Conservation (phyloP, 768 basidiomycete genomes). For the Pisolithus tinctorius region DNA sequence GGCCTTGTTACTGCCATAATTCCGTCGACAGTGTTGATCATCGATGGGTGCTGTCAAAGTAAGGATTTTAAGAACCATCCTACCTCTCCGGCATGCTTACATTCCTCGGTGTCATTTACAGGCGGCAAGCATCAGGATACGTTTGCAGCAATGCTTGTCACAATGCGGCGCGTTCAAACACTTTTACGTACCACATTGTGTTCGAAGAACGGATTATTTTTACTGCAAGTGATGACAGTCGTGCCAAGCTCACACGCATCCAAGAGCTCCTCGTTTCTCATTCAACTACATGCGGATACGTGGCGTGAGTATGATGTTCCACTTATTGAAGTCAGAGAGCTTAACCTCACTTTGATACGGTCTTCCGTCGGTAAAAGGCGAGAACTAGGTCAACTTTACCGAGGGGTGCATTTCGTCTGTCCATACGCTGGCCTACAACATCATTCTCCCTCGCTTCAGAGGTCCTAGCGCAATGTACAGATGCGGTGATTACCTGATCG, state of each 20-base stretch:
- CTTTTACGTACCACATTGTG: too few species aligned
- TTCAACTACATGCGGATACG: slow-evolving; percentile 80
- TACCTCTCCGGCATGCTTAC: slow-evolving; percentile 1
- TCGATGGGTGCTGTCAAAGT: slow-evolving; percentile 15
- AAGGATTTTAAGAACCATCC: background rate
- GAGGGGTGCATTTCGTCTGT: slow-evolving; percentile 71
- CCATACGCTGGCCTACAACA: slow-evolving; percentile 46
- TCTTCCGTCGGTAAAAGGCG: slow-evolving; percentile 82
- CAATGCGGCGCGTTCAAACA: slow-evolving; percentile 14
- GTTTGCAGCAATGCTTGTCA: slow-evolving; percentile 51
- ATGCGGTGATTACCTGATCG: slow-evolving; percentile 21
- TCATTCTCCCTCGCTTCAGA: slow-evolving; percentile 21
- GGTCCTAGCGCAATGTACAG: slow-evolving; percentile 68
- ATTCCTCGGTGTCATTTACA: slow-evolving; percentile 45
- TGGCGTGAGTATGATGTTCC: slow-evolving; percentile 41
- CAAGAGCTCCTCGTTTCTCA: slow-evolving; percentile 82
- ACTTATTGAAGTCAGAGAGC: background rate
- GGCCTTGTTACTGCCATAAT: slow-evolving; percentile 41
- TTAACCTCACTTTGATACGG: slow-evolving; percentile 28
- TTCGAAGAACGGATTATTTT: slow-evolving; percentile 1
- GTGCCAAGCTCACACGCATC: slow-evolving; percentile 64
- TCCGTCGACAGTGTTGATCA: slow-evolving; percentile 47
- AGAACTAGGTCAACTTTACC: slow-evolving; percentile 82
- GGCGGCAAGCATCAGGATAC: slow-evolving; percentile 52
- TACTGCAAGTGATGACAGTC: slow-evolving; percentile 65